Conservation (phyloP, 306 rosid species). For the Citrullus colocynthis region DNA sequence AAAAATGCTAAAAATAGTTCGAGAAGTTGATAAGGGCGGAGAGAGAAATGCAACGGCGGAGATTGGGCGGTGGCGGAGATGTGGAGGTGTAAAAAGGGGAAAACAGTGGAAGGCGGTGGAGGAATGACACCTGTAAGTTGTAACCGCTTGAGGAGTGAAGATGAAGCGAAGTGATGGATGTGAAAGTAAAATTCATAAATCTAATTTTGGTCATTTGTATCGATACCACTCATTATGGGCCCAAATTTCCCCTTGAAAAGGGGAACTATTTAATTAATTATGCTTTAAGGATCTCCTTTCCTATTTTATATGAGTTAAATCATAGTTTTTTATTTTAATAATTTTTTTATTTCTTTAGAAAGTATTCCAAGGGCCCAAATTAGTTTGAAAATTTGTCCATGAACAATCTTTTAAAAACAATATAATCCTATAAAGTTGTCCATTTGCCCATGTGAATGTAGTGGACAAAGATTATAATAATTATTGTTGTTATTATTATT, state of each 20-base stretch:
- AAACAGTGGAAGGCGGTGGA: not conserved
- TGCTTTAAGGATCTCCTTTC: not conserved
- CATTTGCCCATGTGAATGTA: too few species aligned
- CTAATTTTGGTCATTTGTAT: not conserved
- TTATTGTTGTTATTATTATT: too few species aligned
- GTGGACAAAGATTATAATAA: too few species aligned
- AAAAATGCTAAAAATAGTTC: not conserved
- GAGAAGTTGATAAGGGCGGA: not conserved
- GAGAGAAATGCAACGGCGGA: not conserved
- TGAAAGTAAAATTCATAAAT: not conserved
- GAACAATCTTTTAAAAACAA: not conserved
- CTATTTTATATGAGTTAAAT: not conserved
- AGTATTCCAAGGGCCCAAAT: not conserved
- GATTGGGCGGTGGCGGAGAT: not conserved
- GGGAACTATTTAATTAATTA: not conserved
- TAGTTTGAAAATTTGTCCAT: not conserved
- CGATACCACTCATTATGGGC: not conserved
- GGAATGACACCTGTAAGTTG: not conserved
- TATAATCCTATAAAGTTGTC: too few species aligned
- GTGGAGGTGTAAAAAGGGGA: not conserved
- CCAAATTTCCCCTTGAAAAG: not conserved
- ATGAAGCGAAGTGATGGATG: not conserved
- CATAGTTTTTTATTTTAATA: not conserved
- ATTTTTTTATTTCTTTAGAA: not conserved
- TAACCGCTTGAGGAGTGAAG: conserved; percentile 7